These are phyloP conservation scores for Ballota nigra DNA, from an alignment of 257 asterid species.

Conservation along the genomic window DNA sequence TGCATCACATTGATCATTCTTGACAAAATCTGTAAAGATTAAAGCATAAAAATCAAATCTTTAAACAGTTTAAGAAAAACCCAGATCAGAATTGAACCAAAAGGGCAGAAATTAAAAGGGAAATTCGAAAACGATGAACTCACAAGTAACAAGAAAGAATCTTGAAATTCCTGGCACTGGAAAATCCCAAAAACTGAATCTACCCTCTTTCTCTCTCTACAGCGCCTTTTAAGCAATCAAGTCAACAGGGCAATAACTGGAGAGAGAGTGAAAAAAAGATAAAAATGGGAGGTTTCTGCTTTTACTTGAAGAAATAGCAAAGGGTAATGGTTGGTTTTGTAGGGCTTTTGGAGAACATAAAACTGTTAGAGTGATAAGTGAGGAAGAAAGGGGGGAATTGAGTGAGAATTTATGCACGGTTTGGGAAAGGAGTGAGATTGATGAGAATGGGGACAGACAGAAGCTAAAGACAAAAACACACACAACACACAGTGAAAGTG, in stretches of 20 bases:
- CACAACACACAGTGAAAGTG: conserved; percentile 23
- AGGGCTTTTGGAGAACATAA: conserved; percentile 29
- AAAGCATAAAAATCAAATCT: not conserved
- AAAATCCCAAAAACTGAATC: conserved; percentile 19
- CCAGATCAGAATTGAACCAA: conserved; percentile 20
- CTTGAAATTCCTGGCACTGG: not conserved
- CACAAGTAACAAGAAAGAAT: not conserved
- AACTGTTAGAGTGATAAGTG: conserved; percentile 25
- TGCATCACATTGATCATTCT: conserved; percentile 66
- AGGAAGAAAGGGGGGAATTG: conserved; percentile 5
- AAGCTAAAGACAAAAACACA: conserved; percentile 39
- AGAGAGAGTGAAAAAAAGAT: not conserved
- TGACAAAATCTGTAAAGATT: not conserved
- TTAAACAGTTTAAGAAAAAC: conserved; percentile 1
- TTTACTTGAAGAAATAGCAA: conserved; percentile 41
- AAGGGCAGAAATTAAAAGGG: not conserved
- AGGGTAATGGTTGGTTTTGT: conserved; percentile 33
- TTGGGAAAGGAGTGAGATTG: conserved; percentile 10
- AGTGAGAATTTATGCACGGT: conserved; percentile 37
- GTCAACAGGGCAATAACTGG: conserved; percentile 11
- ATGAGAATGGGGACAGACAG: no score
- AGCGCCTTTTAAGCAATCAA: no score
- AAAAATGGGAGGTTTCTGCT: conserved; percentile 7
- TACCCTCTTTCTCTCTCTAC: not conserved
- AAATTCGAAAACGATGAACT: conserved; percentile 3